Evolutionary conservation across 1,284 basidiomycete genomes (phyloP).

Genomic region (Dichomitus squalens): DNA sequence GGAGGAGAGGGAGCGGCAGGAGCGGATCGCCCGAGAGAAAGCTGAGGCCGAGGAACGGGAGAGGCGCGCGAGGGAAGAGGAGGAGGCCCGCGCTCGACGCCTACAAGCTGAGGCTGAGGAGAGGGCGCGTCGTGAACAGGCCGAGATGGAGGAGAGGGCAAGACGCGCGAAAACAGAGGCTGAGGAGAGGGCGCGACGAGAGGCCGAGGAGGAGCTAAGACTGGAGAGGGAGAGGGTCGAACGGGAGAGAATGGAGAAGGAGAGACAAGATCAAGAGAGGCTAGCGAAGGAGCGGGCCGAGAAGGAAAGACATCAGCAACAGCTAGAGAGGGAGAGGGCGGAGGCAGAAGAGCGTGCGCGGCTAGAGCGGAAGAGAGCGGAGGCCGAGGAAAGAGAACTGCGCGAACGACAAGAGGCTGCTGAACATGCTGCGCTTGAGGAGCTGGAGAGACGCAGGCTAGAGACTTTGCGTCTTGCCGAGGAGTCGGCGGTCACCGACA

Average conservation of each 20-base stretch:
- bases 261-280: slow-evolving; percentile 31
- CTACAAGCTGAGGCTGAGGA: slow-evolving; percentile 23
- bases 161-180: slow-evolving; percentile 26
- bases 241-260: slow-evolving; percentile 24
- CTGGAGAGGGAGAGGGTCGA: slow-evolving; percentile 28
- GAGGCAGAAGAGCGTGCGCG: slow-evolving; percentile 8
- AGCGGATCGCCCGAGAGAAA: slow-evolving; percentile 30
- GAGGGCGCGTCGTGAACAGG: slow-evolving; percentile 1
- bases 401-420: slow-evolving; percentile 17
- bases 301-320: slow-evolving; percentile 28
- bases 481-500: slow-evolving; percentile 8
- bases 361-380: slow-evolving; percentile 29
- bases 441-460: slow-evolving; percentile 20
- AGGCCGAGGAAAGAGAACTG: slow-evolving; percentile 30
- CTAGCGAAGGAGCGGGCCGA: slow-evolving; percentile 34
- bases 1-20: slow-evolving; percentile 20
- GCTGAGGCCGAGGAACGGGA: slow-evolving; percentile 20
- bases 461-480: slow-evolving; percentile 16
- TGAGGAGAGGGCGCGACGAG: slow-evolving; percentile 19
- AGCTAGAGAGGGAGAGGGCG: slow-evolving; percentile 34
- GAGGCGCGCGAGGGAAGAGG: slow-evolving; percentile 23
- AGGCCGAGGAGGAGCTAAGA: slow-evolving; percentile 20
- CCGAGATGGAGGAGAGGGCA: slow-evolving; percentile 23
- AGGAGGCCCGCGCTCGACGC: too few relatives aligned
- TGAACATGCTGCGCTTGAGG: slow-evolving; percentile 18